Conservation (phyloP, 1,139 yeast genomes). For the Lodderomyces pseudojiufengensis region DNA sequence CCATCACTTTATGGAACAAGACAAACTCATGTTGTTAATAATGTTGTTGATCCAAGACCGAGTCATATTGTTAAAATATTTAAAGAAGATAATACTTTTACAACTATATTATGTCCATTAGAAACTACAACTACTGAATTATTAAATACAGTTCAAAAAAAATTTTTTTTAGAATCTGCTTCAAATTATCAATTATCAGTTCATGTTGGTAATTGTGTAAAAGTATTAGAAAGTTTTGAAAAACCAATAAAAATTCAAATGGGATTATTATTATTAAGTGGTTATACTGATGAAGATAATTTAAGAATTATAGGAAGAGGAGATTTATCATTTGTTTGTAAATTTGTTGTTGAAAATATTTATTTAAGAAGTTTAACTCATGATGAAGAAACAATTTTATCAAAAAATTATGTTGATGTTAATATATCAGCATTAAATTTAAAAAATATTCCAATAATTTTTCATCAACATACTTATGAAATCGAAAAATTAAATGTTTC, state of each 20-base stretch:
- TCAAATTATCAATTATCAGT: constrained; percentile 78
- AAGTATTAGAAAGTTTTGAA: constrained; percentile 69
- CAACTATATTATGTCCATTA: constrained; percentile 71
- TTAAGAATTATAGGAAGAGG: constrained; percentile 80
- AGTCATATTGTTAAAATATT: constrained; percentile 65
- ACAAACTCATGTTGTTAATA: constrained; percentile 24
- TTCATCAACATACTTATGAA: constrained; percentile 78
- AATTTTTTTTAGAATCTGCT: constrained; percentile 69
- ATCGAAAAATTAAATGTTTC: constrained; percentile 82
- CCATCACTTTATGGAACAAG: constrained; percentile 40
- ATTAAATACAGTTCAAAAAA: constrained; percentile 62
- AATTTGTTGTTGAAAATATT: constrained; percentile 74
- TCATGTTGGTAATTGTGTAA: constrained; percentile 73
- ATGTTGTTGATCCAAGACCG: constrained; percentile 20
- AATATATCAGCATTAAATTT: constrained; percentile 71
- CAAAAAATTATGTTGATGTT: constrained; percentile 70
- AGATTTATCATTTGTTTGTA: constrained; percentile 81
- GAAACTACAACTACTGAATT: constrained; percentile 78
- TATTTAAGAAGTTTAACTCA: constrained; percentile 65
- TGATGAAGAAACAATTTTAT: constrained; percentile 60
- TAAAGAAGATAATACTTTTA: constrained; percentile 76
- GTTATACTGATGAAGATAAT: constrained; percentile 74
- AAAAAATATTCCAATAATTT: constrained; percentile 79
- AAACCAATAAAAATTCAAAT: constrained; percentile 77
- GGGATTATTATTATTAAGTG: constrained; percentile 69